Base-by-base conservation (phyloP, 805 yeast genomes). In the Yarrowia divulgata region DNA sequence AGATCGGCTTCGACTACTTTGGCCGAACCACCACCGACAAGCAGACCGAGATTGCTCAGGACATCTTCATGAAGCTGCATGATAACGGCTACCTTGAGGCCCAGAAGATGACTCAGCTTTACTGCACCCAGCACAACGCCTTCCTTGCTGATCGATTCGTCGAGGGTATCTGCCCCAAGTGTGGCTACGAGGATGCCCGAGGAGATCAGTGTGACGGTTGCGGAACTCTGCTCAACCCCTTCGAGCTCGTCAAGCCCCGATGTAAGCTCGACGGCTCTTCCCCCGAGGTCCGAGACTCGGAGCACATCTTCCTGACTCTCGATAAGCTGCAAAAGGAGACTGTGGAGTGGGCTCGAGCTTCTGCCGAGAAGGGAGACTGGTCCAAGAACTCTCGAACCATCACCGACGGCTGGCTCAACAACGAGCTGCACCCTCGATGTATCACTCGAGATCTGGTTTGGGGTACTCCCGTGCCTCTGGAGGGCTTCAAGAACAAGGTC, bases 131-230 rank as follows among this genome's bases (percentile, higher is more conserved):
- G 69, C 99, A 95, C 81, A 83, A 92, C 46, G 93, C 97, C 3
- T 95, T 87, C 80, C 84, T 95, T 70, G 99, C 99, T 69, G 99
- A 95, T 78, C 85, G 99, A 79, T 95, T 87, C 75, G 99, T 95
- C 43, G 98, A 95, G 81, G 99, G 99, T 74, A 91, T 88, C 64
- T 95, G 99, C 82, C 98, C 98, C 70, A 89, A 89, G 79, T 95
- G 99, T 83, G 85, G 83, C 55, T 95, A 93, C 78, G 97, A 90
- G 72, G 99, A 95, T 78, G 99, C 99, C 40, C 88, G 99, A 80
- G 99, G 99, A 74, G 99, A 95, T 80, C 99, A 95, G 83, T 95
- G 99, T 85, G 99, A 95, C 80, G 89, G 89, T 75, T 95, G 99
- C 84, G 99, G 99, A 73, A 81, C 82, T 71, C 83, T 95, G 73